Evolutionary conservation across 108 stramenopile genomes (phyloP), one percentile per base, ranked within the genome.

Genomic region (Pseudonitzschia pungens): DNA sequence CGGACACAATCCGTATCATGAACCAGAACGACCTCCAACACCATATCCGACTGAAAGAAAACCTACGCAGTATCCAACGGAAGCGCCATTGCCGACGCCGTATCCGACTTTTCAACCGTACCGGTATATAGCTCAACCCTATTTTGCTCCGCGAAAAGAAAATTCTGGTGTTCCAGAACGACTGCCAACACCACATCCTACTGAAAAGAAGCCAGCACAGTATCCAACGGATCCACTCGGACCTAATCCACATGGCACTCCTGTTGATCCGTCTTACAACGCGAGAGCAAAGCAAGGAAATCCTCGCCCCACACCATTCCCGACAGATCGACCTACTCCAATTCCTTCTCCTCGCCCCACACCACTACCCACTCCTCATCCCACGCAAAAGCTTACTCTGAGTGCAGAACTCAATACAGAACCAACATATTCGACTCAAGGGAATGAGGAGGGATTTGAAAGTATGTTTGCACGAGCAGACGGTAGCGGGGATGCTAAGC

Each of bases 51-150:
- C 60, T 16, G 32, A 62, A 62, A 62, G 11, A 15, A 62, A 62
- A 62, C 60, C 60, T 5, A 62, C 60, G 4, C 60, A 62, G 31
- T 62, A 62, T 62, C 60, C 60, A 62, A 33, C 32, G 14, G 60
- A 62, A 48, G 1, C 7, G 18, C 14, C 16, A 14, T 48, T 14
- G 45, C 14, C 45, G 45, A 11, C 36, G 36, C 36, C 2, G 6
- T 6, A 36, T 36, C 36, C 36, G 6, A 6, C 36, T 36, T 5
- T 10, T 14, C 31, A 65, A 27, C 42, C 64, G 41, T 43, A 65
- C 21, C 20, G 28, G 3, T 33, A 32, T n/a, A 24, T 31, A 58
- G 12, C 57, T 26, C n/a, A 22, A 31, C 45, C 45, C 45, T 58
- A 58, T 24, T 58, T n/a, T 58, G 24, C 57, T 31, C 57, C 36